A percentile compares a stretch with the other conserved stretches of the same genome.
phyloP scores from a whole-genome alignment of 139 green algal genomes.

The Volvox africanus region DNA sequence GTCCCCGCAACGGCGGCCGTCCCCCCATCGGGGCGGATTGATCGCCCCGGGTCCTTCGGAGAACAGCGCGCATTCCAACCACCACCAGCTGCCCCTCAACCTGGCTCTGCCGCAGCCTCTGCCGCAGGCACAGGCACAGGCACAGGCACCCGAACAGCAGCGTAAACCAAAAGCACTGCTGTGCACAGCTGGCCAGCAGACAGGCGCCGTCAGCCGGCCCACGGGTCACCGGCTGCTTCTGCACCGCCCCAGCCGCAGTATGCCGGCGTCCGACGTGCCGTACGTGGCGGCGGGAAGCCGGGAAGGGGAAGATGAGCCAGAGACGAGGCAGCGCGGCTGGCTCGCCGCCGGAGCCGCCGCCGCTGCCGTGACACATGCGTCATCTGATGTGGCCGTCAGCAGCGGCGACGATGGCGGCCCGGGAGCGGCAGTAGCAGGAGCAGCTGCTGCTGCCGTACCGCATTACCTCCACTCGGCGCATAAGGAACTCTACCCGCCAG shows the following conservation, averaged over 20 bases:
- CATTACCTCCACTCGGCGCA: conserved; percentile 32
- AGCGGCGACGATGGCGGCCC: neutral
- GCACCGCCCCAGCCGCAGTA: conserved; percentile 21
- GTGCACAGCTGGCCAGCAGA: neutral
- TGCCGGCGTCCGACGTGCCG: neutral
- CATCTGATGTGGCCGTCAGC: neutral
- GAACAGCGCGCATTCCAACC: no score
- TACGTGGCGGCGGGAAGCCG: neutral
- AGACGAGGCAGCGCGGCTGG: no score
- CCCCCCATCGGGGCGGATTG: no score
- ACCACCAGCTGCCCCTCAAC: no score
- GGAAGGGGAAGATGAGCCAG: neutral
- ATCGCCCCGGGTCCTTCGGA: neutral
- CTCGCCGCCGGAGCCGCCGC: neutral
- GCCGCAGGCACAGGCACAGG: no score
- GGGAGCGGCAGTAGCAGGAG: neutral
- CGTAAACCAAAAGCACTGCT: no score
- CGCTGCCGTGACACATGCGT: neutral
- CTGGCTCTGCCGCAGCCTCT: no score
- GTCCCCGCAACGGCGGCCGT: neutral
- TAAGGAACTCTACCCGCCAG: conserved; percentile 48
- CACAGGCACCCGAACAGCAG: no score
- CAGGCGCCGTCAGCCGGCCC: neutral
- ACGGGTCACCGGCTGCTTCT: neutral
- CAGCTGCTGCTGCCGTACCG: neutral